Evolutionary conservation across 495 filamentous ascomycete species (phyloP), one percentile per base, ranked within the genome.

Genomic region (Hypoxylon crocopeplum): DNA sequence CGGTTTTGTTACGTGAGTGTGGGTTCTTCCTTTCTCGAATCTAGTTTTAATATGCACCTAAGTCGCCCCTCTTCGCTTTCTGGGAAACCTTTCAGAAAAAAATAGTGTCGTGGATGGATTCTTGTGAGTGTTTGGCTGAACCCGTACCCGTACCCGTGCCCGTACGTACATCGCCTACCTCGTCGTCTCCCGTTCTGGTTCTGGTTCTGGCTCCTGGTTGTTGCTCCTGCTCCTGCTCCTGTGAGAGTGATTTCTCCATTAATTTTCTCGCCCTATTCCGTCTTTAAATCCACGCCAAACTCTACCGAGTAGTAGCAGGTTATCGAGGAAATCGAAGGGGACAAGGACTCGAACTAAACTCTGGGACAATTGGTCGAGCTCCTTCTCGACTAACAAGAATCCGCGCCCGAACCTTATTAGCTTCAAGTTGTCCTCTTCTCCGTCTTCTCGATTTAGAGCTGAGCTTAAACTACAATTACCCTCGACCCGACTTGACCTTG

Each of bases 41-140:
- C 54, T 64, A 50, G 55, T 64, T 64, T 64, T 64, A 58, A 64
- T 64, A 64, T 64, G 61, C 50, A 64, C 49, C 60, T 64, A 58
- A 59, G 29, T 64, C 61, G 61, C 61, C 61, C 61, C 61, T 59
- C 55, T 56, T 51, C 44, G 36, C 34, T 42, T 56, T 56, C 45
- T 37, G 20, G 61, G 17, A 49, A 46, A 41, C 54, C 48, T 59
- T 64, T 59, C 39, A 54, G 27, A 32, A 37, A 51, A 52, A 37
- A 45, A 27, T 32, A 40, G 19, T 34, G 45, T 51, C 50, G 45
- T 48, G 44, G 50, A 64, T 55, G 61, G 61, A 53, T 59, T 64
- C 55, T 64, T 42, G 45, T 54, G 45, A 64, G 60, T 48, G 48
- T 59, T 55, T 51, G 48, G 54, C 41, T 33, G 42, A 63, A 49